Conservation (phyloP, 148 eudicot species). For the Heliamphora exappendiculata region DNA sequence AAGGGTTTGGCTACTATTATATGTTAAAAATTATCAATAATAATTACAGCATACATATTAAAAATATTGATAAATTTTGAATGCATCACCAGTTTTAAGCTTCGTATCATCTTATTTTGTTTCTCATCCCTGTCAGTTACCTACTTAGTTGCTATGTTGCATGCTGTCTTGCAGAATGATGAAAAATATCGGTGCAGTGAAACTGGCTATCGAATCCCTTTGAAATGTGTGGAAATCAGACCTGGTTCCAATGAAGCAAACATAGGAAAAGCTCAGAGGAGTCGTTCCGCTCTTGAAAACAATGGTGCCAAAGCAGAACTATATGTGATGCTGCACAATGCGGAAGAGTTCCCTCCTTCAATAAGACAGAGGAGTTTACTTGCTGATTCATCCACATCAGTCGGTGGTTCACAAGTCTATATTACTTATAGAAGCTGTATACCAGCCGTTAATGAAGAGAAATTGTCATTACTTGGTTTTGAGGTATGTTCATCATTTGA, state of each 20-base stretch:
- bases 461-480: constrained; percentile 72
- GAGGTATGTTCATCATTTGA: constrained; percentile 53
- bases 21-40: no score
- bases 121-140: background rate
- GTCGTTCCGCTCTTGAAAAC: constrained; percentile 36
- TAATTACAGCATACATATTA: no score
- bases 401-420: constrained; percentile 34
- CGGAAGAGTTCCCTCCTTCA: constrained; percentile 11
- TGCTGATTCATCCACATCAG: constrained; percentile 34
- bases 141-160: constrained; percentile 8
- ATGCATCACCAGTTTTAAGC: no score
- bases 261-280: constrained; percentile 21
- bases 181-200: constrained; percentile 84
- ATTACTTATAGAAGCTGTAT: constrained; percentile 81
- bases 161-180: constrained; percentile 45
- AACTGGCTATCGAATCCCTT: constrained; percentile 90
- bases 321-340: constrained; percentile 11
- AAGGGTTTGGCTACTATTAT: background rate
- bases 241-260: constrained; percentile 28
- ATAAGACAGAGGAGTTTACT: constrained; percentile 33
- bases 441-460: constrained; percentile 69
- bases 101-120: background rate
- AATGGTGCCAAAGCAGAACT: constrained; percentile 1
- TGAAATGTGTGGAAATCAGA: constrained; percentile 46
- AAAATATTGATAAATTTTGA: no score